A percentile compares a stretch with the other conserved stretches of the same genome.
Conservation (phyloP, 345 rosid genomes). For the Turritis glabra region DNA sequence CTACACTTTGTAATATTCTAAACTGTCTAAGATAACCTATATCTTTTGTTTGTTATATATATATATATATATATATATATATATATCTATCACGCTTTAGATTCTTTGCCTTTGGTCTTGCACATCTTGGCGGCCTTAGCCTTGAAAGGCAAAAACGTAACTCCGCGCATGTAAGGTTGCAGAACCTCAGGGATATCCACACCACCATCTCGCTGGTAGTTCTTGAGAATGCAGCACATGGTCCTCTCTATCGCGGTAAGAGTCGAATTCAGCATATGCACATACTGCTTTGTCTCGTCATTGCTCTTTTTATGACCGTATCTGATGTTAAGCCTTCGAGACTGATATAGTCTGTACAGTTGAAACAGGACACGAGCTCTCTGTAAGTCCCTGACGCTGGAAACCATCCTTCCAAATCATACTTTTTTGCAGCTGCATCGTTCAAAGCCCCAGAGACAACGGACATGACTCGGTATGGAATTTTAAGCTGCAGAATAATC, state of each 20-base stretch:
- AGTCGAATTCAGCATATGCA: constrained; percentile 82
- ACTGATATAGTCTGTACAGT: constrained; percentile 59
- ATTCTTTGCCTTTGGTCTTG: no score
- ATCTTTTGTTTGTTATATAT: no score
- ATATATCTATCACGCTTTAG: no score
- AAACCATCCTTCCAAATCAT: constrained; percentile 91
- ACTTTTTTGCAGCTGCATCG: constrained; percentile 85
- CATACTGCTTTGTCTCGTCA: constrained; percentile 72
- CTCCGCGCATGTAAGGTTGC: constrained; percentile 63
- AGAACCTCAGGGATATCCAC: constrained; percentile 76
- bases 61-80: no score
- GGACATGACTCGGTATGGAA: constrained; percentile 77
- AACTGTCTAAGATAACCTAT: no score
- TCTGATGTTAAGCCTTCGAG: constrained; percentile 78
- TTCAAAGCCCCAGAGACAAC: constrained; percentile 56
- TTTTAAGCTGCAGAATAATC: constrained; percentile 54
- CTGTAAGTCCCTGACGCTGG: constrained; percentile 80
- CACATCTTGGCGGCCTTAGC: no score
- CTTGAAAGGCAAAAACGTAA: constrained; percentile 70
- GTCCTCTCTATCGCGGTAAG: constrained; percentile 93
- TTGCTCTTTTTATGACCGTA: constrained; percentile 89
- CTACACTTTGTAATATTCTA: no score
- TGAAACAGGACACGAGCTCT: constrained; percentile 91
- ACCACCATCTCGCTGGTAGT: constrained; percentile 79
- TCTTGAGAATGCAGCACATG: constrained; percentile 83